Evolutionary conservation across 306 rosid species (phyloP).

Genomic region (Pterocarpus santalinus): DNA sequence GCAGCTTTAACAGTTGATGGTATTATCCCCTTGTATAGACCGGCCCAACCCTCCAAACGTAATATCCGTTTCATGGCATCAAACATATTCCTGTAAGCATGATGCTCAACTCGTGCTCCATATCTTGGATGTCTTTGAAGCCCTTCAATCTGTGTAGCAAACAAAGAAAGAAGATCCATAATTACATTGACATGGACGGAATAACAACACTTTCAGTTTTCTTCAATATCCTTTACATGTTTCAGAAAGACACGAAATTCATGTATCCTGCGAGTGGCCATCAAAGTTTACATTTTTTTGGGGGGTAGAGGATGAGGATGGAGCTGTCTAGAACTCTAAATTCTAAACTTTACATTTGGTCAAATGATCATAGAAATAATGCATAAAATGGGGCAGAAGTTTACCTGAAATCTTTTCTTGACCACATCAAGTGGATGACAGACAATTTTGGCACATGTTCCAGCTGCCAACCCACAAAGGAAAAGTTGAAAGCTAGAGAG

Average conservation of each 20-base stretch:
- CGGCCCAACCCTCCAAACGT: slow-evolving; percentile 79
- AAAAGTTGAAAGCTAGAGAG: slow-evolving; percentile 86
- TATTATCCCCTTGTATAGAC: slow-evolving; percentile 88
- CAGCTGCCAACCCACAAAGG: slow-evolving; percentile 89
- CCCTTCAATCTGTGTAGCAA: slow-evolving; percentile 82
- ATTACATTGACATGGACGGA: slow-evolving; percentile 13
- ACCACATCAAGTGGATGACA: slow-evolving; percentile 99
- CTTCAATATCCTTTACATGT: slow-evolving; percentile 29
- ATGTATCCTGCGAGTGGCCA: background rate
- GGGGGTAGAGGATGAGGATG: too few species aligned
- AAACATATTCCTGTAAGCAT: slow-evolving; percentile 74
- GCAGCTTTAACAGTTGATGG: slow-evolving; percentile 95
- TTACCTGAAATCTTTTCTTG: slow-evolving; percentile 97
- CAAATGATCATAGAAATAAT: slow-evolving; percentile 2
- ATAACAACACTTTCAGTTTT: slow-evolving; percentile 16
- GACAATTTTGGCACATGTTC: slow-evolving; percentile 94
- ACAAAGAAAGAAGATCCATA: slow-evolving; percentile 30
- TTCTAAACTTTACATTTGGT: background rate
- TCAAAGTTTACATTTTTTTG: background rate
- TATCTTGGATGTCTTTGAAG: slow-evolving; percentile 91
- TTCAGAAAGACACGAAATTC: slow-evolving; percentile 29
- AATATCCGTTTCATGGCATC: slow-evolving; percentile 78
- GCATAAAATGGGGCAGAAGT: background rate
- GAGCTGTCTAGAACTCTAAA: too few species aligned
- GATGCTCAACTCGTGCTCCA: slow-evolving; percentile 84